These are phyloP conservation scores for Amanita inopinata DNA, from an alignment of 768 basidiomycete species.

Conservation along the genomic window DNA sequence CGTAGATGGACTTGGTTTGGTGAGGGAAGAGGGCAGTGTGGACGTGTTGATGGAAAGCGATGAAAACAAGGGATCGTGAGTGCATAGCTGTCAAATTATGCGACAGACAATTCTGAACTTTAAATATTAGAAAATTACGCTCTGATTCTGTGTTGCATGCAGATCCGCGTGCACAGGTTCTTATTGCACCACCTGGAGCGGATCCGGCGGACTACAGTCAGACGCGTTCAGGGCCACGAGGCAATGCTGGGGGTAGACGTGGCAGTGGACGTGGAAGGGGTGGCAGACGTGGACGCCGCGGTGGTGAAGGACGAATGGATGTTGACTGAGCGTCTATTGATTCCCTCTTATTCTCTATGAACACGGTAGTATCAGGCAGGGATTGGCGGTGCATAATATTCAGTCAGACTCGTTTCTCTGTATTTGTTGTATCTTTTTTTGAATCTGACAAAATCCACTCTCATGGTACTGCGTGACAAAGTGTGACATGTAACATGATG, in stretches of 20 bases:
- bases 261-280: constrained; percentile 28
- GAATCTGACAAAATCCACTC: too few relatives aligned
- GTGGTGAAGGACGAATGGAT: constrained; percentile 39
- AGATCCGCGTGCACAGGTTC: constrained; percentile 57
- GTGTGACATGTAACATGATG: too few relatives aligned
- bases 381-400: not conserved
- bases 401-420: not conserved
- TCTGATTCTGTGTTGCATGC: constrained; percentile 63
- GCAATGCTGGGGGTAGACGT: constrained; percentile 28
- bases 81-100: constrained; percentile 11
- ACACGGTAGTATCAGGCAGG: not conserved
- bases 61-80: constrained; percentile 47
- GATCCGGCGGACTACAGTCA: constrained; percentile 44
- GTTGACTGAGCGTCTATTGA: constrained; percentile 29
- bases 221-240: constrained; percentile 21
- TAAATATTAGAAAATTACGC: constrained; percentile 61
- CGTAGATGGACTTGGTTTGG: constrained; percentile 45
- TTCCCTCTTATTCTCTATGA: constrained; percentile 9
- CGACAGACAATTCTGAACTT: too few relatives aligned
- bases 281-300: constrained; percentile 25
- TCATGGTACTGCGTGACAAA: too few relatives aligned
- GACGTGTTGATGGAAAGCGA: constrained; percentile 51
- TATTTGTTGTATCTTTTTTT: not conserved
- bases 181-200: constrained; percentile 59
- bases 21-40: constrained; percentile 43